phyloP scores from a whole-genome alignment of 768 basidiomycete species.

The Trametes cubensis region DNA sequence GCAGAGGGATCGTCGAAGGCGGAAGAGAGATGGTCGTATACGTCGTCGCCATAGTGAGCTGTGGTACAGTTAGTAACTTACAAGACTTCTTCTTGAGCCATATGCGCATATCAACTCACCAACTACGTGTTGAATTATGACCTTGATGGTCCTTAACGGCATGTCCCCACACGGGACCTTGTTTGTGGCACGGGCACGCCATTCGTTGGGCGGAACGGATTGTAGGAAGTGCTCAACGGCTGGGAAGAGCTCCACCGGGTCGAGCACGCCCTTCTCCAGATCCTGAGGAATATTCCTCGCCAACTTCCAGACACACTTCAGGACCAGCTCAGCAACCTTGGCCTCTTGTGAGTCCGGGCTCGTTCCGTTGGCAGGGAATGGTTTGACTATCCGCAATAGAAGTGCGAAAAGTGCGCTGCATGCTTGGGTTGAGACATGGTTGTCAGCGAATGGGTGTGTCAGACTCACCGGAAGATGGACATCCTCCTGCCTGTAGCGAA shows the following conservation, averaged over 20 bases:
- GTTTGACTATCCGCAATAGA: constrained; percentile 79
- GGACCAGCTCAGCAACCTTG: constrained; percentile 87
- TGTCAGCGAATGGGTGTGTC: neutral
- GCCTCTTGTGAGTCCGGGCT: constrained; percentile 76
- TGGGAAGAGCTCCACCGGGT: constrained; percentile 86
- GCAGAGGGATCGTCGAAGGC: constrained; percentile 97
- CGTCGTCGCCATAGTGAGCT: constrained; percentile 86
- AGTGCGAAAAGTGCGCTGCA: constrained; percentile 76
- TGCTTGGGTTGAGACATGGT: neutral
- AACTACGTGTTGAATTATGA: constrained; percentile 95
- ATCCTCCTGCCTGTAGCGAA: constrained; percentile 90
- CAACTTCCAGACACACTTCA: constrained; percentile 98
- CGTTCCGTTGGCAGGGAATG: constrained; percentile 77
- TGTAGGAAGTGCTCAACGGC: constrained; percentile 94
- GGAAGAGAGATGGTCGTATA: constrained; percentile 87
- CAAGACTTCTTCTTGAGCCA: neutral
- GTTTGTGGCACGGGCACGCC: constrained; percentile 88
- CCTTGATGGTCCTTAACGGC: constrained; percentile 97
- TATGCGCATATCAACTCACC: constrained; percentile 55
- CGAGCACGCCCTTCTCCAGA: constrained; percentile 74
- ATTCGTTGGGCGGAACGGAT: constrained; percentile 93
- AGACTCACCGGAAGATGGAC: constrained; percentile 83
- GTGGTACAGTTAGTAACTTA: constrained; percentile 23
- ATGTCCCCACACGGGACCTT: constrained; percentile 96
- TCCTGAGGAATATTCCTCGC: constrained; percentile 94